phyloP scores from a whole-genome alignment of 305 asterid genomes.

The Andrographis paniculata region DNA sequence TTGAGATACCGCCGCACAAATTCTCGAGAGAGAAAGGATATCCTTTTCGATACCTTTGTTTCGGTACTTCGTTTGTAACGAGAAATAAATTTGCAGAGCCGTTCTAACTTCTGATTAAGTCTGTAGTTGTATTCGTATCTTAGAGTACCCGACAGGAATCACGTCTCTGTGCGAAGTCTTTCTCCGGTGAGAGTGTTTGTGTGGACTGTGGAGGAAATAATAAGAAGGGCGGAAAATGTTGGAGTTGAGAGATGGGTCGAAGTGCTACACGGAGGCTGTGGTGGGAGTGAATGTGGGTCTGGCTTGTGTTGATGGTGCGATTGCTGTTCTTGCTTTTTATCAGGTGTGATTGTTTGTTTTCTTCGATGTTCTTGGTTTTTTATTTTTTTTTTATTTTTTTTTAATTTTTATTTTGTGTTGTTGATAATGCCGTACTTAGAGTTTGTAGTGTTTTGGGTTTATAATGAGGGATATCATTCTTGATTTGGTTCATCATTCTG shows the following conservation, averaged over 20 bases:
- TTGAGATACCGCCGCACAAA: background rate
- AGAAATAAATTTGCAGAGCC: too few species aligned
- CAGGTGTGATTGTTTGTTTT: slow-evolving; percentile 30
- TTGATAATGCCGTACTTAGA: too few species aligned
- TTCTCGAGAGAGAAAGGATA: background rate
- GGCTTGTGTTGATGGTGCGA: slow-evolving; percentile 37
- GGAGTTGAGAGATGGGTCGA: slow-evolving; percentile 28
- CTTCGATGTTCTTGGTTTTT: background rate
- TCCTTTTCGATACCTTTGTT: background rate
- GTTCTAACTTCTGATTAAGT: too few species aligned
- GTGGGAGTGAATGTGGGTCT: slow-evolving; percentile 46
- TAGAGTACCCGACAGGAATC: too few species aligned
- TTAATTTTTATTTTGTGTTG: too few species aligned
- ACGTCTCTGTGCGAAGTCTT: too few species aligned
- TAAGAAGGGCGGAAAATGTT: slow-evolving; percentile 19
- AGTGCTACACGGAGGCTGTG: slow-evolving; percentile 36
- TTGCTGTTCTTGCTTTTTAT: slow-evolving; percentile 41
- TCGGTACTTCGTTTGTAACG: background rate
- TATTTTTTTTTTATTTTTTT: background rate
- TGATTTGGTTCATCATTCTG: slow-evolving; percentile 10
- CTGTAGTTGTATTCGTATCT: too few species aligned
- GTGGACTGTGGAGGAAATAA: background rate
- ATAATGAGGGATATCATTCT: background rate
- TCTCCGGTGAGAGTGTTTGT: too few species aligned
- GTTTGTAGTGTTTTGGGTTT: background rate